Base-by-base conservation (phyloP, 305 asterid species). In the Fraxinus dipetala region DNA sequence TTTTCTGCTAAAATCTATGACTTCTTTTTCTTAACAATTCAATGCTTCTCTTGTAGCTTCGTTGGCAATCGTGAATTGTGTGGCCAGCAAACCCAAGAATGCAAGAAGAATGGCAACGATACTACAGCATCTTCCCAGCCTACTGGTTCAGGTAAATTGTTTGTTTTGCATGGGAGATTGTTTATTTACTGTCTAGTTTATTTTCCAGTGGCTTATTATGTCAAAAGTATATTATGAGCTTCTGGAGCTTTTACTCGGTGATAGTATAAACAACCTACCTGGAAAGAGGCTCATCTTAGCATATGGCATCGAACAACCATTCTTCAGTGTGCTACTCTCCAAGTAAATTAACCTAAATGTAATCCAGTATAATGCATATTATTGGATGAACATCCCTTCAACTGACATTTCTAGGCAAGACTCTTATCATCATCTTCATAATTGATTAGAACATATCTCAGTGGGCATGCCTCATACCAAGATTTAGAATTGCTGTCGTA, bases 11-110 rank as follows among this genome's bases (percentile, higher is more conserved):
- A 22, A 51, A 40, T 76, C 18, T 79, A 11, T 56, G 77, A 51
- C 56, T 72, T 20, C 79, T 54, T 79, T 54, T 20, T 56, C 54
- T 35, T 78, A 59, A 78, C 78, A 69, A 78, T 78, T 28, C 77
- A 72, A 79, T 84, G 88, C 81, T 83, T 82, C 85, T 79, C 80
- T 77, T 80, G 90, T 89, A 96, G 99, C 40, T 96, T 92, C 88
- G 85, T 92, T 82, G 99, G 99, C 69, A 96, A 96, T 81, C 98
- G 96, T 79, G 97, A 87, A 72, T 87, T 96, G 89, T 96, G 99
- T 83, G 99, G 99, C 74, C 83, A 85, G 90, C 99, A 96, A 91
- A 84, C 85, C 45, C 88, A 83, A 78, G 75, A 81, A 77, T 96
- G 99, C 90, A 93, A 87, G 81, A 81, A 70, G 79, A 84, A 80